Conservation (phyloP, 305 asterid genomes). For the Plantago lanceolata region DNA sequence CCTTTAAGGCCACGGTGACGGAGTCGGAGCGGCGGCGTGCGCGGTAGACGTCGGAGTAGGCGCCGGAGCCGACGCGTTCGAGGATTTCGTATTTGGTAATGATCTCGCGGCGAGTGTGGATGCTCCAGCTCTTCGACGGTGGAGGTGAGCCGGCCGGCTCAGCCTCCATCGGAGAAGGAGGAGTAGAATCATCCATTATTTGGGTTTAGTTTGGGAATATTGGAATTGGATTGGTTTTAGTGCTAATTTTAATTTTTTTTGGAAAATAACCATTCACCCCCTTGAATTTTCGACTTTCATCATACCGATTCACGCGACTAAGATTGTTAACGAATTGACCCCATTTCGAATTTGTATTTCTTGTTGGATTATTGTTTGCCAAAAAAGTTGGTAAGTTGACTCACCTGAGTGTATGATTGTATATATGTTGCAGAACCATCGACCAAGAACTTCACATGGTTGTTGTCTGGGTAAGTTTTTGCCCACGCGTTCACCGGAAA, state of each 20-base stretch:
- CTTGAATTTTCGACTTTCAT: neutral
- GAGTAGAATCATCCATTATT: neutral
- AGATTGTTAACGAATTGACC: no score
- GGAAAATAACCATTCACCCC: neutral
- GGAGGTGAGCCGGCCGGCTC: slow-evolving; percentile 22
- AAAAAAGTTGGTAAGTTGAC: no score
- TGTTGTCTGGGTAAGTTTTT: no score
- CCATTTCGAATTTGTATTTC: neutral
- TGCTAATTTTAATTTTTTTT: no score
- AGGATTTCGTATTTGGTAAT: slow-evolving; percentile 63
- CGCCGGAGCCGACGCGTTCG: slow-evolving; percentile 86
- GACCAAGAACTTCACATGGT: no score
- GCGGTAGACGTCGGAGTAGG: slow-evolving; percentile 85
- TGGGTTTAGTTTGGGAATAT: neutral
- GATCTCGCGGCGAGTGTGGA: slow-evolving; percentile 77
- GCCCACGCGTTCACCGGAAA: no score
- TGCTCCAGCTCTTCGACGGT: slow-evolving; percentile 92
- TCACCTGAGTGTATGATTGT: no score
- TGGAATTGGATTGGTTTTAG: neutral
- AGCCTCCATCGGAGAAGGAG: neutral
- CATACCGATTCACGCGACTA: no score
- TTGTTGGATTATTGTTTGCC: no score
- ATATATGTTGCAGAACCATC: no score
- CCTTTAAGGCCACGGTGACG: slow-evolving; percentile 71
- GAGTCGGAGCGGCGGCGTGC: slow-evolving; percentile 78